phyloP scores from a whole-genome alignment of 345 rosid species.

The Kandelia obovata region DNA sequence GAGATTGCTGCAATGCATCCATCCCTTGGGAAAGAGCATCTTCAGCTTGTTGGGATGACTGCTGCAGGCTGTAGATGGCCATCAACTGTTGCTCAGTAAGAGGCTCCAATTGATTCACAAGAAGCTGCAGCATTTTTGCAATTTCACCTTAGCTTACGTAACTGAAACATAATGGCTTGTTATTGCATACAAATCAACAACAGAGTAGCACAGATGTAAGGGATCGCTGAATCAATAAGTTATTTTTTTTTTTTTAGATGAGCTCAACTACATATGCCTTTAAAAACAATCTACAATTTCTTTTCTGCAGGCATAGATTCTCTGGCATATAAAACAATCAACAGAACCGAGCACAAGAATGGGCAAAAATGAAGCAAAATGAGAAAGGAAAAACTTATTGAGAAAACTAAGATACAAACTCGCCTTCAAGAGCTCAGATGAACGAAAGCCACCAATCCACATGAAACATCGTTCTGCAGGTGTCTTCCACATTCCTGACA shows the following conservation, averaged over 20 bases:
- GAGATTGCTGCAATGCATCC: constrained; percentile 46
- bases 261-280: too few species aligned
- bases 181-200: too few species aligned
- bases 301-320: too few species aligned
- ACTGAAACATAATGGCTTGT: background rate
- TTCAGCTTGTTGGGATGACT: constrained; percentile 89
- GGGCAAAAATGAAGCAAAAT: constrained; percentile 1
- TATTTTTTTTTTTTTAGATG: too few species aligned
- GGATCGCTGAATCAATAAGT: too few species aligned
- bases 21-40: constrained; percentile 89
- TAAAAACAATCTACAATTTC: too few species aligned
- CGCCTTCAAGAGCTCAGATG: constrained; percentile 90
- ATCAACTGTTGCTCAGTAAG: constrained; percentile 75
- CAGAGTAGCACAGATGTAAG: too few species aligned
- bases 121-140: constrained; percentile 49
- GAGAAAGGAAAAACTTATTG: background rate
- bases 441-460: constrained; percentile 96
- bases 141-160: background rate
- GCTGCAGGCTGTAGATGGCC: constrained; percentile 70
- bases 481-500: constrained; percentile 98
- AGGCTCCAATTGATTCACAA: constrained; percentile 84
- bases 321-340: too few species aligned
- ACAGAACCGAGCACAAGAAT: background rate
- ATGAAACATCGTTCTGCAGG: constrained; percentile 93
- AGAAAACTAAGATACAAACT: constrained; percentile 4